Evolutionary conservation across 2,329 filamentous ascomycete species (phyloP).

Genomic region (Cladosporium colombiae): DNA sequence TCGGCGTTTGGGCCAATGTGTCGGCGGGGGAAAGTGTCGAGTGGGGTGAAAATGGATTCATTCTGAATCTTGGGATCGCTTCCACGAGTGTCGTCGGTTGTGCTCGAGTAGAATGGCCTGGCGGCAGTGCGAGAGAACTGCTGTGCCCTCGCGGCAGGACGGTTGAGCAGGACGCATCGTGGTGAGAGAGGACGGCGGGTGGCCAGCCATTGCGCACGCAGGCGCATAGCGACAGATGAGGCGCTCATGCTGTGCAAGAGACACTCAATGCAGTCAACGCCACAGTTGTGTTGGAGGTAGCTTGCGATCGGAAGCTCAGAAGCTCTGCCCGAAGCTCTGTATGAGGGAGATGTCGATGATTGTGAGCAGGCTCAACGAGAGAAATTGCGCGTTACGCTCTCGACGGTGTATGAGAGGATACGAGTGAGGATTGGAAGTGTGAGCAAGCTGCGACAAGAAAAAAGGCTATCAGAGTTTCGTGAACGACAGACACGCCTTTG

Average conservation of each 20-base stretch:
- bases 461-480: constrained; percentile 4
- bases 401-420: neutral
- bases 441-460: neutral
- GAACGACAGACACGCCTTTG: constrained; percentile 15
- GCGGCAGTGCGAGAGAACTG: constrained; percentile 16
- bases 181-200: constrained; percentile 35
- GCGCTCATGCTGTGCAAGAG: constrained; percentile 16
- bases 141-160: constrained; percentile 17
- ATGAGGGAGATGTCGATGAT: neutral
- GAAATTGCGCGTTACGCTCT: neutral
- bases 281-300: neutral
- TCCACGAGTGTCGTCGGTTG: constrained; percentile 29
- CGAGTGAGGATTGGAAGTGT: neutral
- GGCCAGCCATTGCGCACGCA: constrained; percentile 38
- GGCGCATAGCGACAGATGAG: constrained; percentile 30
- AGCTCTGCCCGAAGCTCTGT: neutral
- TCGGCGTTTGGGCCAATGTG: constrained; percentile 81
- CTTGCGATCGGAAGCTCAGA: neutral
- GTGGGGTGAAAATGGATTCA: constrained; percentile 44
- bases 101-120: constrained; percentile 35
- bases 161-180: constrained; percentile 30
- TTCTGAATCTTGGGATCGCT: constrained; percentile 30
- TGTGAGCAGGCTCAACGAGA: neutral
- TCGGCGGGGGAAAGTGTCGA: constrained; percentile 72
- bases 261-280: constrained; percentile 12